These are phyloP conservation scores for Fonsecaea nubica DNA, from an alignment of 2,329 filamentous ascomycete species.

Conservation along the genomic window DNA sequence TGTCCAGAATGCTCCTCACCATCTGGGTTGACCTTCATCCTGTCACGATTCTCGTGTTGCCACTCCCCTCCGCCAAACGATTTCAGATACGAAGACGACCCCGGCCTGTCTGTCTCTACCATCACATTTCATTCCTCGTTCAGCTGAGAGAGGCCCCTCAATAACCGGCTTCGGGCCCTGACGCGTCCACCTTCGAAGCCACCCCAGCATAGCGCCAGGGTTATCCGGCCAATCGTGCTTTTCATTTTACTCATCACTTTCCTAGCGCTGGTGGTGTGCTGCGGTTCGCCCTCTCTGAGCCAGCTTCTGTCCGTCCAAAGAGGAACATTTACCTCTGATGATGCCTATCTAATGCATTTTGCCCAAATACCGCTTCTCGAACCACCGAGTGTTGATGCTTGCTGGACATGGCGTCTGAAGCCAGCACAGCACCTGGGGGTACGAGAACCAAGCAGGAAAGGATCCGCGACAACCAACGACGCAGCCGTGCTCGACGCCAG, in stretches of 20 bases:
- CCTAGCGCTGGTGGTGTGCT: background rate
- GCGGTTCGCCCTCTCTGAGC: too few relatives aligned
- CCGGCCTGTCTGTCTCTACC: background rate
- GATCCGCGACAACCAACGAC: conserved; percentile 41
- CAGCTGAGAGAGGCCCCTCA: background rate
- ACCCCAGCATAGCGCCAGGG: background rate
- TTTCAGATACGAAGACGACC: background rate
- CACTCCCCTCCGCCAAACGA: background rate
- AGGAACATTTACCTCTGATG: background rate
- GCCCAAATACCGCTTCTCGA: background rate
- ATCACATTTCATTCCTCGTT: background rate
- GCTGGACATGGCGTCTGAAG: conserved; percentile 24
- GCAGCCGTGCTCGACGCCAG: conserved; percentile 38
- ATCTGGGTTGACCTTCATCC: background rate
- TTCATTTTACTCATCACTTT: conserved; percentile 12
- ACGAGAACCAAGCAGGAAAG: conserved; percentile 38
- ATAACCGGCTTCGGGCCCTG: background rate
- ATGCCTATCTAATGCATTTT: background rate
- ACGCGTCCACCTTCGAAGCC: conserved; percentile 1
- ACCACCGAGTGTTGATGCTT: background rate
- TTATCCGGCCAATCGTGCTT: background rate
- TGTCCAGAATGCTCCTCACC: background rate
- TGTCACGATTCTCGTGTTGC: background rate
- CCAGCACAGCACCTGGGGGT: conserved; percentile 5
- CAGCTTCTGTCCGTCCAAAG: background rate